phyloP scores from a whole-genome alignment of 2,329 filamentous ascomycete species.

The Aspergillus ochraceus region DNA sequence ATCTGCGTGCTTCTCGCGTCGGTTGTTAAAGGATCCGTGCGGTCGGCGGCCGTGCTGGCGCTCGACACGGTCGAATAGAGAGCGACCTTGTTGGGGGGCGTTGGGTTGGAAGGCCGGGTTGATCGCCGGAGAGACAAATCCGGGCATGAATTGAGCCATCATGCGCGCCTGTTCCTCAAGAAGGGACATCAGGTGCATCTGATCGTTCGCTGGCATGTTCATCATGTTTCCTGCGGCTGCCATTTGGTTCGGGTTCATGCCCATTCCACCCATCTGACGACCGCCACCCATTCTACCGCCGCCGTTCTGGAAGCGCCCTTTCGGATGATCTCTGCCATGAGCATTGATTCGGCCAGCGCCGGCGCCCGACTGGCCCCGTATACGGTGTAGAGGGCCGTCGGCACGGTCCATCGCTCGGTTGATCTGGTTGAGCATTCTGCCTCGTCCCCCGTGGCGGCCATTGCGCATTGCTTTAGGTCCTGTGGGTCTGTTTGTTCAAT shows the following conservation, averaged over 20 bases:
- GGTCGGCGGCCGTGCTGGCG: conserved; percentile 50
- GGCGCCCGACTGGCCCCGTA: conserved; percentile 66
- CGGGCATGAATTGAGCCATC: conserved; percentile 71
- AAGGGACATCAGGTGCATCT: conserved; percentile 73
- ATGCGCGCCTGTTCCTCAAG: conserved; percentile 85
- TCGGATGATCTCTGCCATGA: conserved; percentile 69
- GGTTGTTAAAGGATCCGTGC: conserved; percentile 56
- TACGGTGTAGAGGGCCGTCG: conserved; percentile 77
- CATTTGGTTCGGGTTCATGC: conserved; percentile 34
- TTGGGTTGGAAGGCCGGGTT: conserved; percentile 55
- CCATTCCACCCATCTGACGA: conserved; percentile 48
- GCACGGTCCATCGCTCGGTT: conserved; percentile 78
- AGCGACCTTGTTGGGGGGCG: conserved; percentile 52
- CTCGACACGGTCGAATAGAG: conserved; percentile 73
- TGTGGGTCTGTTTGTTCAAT: conserved; percentile 73
- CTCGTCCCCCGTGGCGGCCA: conserved; percentile 64
- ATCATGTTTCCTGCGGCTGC: conserved; percentile 47
- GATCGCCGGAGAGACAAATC: conserved; percentile 53
- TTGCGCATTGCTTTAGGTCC: conserved; percentile 94
- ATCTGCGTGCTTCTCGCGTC: conserved; percentile 29
- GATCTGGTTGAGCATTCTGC: conserved; percentile 82
- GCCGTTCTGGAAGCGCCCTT: conserved; percentile 59
- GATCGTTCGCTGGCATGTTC: conserved; percentile 64
- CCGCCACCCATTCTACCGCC: conserved; percentile 47
- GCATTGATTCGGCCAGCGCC: conserved; percentile 81